Evolutionary conservation across 768 basidiomycete genomes (phyloP).

Genomic region (Steccherinum ochraceum): DNA sequence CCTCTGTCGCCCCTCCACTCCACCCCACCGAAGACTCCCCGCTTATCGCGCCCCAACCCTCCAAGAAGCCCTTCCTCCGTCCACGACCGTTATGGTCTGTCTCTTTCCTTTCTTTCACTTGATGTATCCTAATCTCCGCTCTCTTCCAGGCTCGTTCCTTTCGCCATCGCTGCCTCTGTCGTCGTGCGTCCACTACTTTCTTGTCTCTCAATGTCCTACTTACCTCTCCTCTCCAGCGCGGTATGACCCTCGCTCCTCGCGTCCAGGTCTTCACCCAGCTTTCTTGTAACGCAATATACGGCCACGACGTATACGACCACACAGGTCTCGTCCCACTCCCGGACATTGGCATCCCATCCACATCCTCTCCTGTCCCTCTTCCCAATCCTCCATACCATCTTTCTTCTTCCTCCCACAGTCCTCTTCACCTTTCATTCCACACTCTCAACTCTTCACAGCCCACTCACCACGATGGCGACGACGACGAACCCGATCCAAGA

Average conservation of each 20-base stretch:
- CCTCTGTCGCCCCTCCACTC: background rate
- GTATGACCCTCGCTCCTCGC: slow-evolving; percentile 72
- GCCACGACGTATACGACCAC: slow-evolving; percentile 34
- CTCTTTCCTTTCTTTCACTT: background rate
- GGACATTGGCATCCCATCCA: background rate
- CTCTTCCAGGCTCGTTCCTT: slow-evolving; percentile 58
- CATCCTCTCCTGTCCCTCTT: slow-evolving; percentile 6
- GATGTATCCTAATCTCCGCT: background rate
- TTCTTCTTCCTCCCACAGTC: background rate
- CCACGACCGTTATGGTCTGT: slow-evolving; percentile 41
- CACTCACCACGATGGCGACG: slow-evolving; percentile 14
- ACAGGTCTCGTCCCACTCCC: slow-evolving; percentile 5
- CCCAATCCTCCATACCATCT: background rate
- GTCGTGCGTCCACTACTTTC: slow-evolving; percentile 40
- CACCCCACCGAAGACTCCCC: slow-evolving; percentile 22
- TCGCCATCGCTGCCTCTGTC: slow-evolving; percentile 58
- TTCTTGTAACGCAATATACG: slow-evolving; percentile 56
- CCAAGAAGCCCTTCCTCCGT: slow-evolving; percentile 44
- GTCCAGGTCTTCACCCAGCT: slow-evolving; percentile 78
- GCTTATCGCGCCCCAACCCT: slow-evolving; percentile 21
- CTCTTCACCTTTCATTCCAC: slow-evolving; percentile 7
- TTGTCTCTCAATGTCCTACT: background rate
- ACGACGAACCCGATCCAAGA: slow-evolving; percentile 33
- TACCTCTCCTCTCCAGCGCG: slow-evolving; percentile 42
- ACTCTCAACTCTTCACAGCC: background rate